phyloP scores from a whole-genome alignment of 495 filamentous ascomycete genomes.

The Viridothelium virens region DNA sequence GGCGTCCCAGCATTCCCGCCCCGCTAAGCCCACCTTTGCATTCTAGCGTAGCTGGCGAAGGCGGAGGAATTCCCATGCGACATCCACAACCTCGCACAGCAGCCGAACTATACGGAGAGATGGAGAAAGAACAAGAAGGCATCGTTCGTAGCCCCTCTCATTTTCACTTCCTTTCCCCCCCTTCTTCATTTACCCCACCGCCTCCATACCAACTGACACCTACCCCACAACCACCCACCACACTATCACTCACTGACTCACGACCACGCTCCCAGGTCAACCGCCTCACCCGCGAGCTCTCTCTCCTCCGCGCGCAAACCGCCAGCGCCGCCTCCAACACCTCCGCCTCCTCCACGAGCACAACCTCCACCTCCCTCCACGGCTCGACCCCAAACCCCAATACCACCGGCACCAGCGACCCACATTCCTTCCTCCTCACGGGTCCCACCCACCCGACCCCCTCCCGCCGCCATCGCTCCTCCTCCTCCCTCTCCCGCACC shows the following conservation, averaged over 20 bases:
- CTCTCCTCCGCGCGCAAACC: conserved; percentile 66
- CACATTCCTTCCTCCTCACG: conserved; percentile 43
- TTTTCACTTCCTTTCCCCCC: neutral
- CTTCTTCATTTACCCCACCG: neutral
- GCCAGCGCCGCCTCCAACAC: conserved; percentile 62
- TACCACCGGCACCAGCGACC: conserved; percentile 27
- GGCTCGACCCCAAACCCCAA: conserved; percentile 15
- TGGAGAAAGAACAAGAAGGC: conserved; percentile 93
- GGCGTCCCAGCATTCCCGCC: conserved; percentile 2
- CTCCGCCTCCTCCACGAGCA: conserved; percentile 63
- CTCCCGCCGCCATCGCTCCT: conserved; percentile 57
- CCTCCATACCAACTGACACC: neutral
- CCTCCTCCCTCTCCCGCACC: conserved; percentile 46
- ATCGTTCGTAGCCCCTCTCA: conserved; percentile 51
- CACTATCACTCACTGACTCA: neutral
- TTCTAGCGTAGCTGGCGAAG: conserved; percentile 17
- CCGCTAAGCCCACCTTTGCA: conserved; percentile 1
- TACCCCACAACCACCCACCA: neutral
- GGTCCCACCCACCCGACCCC: conserved; percentile 49
- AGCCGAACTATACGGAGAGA: conserved; percentile 73
- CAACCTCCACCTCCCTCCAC: conserved; percentile 31
- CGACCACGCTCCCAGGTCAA: conserved; percentile 57
- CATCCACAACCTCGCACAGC: conserved; percentile 80
- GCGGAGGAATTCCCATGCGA: conserved; percentile 52
- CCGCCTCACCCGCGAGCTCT: conserved; percentile 79